phyloP scores from a whole-genome alignment of 352 stramenopile genomes.

The Globisporangium nodosum region DNA sequence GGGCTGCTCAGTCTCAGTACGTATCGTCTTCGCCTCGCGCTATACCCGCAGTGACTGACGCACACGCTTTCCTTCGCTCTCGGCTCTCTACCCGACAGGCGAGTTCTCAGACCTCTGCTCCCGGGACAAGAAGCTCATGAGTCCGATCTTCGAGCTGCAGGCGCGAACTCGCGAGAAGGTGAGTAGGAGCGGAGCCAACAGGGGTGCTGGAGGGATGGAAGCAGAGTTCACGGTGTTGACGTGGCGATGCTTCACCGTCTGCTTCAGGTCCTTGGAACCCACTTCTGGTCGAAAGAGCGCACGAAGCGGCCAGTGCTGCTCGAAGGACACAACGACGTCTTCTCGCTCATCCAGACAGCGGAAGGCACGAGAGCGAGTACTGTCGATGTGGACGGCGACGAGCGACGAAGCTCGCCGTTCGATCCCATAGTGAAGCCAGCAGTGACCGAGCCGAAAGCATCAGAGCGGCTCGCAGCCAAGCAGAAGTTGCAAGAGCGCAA shows the following conservation, averaged over 20 bases:
- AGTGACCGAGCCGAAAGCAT: slow-evolving; percentile 7
- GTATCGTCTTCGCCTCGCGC: neutral
- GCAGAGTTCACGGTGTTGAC: too few relatives aligned
- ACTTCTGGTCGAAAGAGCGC: slow-evolving; percentile 29
- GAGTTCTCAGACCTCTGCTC: slow-evolving; percentile 34
- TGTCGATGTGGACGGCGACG: neutral
- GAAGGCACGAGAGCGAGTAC: slow-evolving; percentile 1
- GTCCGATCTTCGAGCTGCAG: slow-evolving; percentile 38
- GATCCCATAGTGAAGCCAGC: neutral
- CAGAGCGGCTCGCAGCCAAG: slow-evolving; percentile 12
- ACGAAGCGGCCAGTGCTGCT: slow-evolving; percentile 28
- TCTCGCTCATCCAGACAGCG: slow-evolving; percentile 15
- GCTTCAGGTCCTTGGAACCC: slow-evolving; percentile 17
- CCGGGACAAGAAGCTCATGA: slow-evolving; percentile 30
- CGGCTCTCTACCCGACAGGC: slow-evolving; percentile 12
- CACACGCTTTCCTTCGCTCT: neutral
- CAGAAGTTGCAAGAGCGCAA: slow-evolving; percentile 14
- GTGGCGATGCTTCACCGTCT: neutral
- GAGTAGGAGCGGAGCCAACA: neutral
- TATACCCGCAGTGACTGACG: slow-evolving; percentile 1
- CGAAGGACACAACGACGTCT: slow-evolving; percentile 19
- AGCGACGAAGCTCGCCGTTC: slow-evolving; percentile 1
- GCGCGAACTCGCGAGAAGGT: slow-evolving; percentile 20
- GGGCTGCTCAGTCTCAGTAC: slow-evolving; percentile 25
- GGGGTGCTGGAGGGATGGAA: neutral